phyloP scores from a whole-genome alignment of 1,284 basidiomycete species.

The Sanghuangporus weigelae region DNA sequence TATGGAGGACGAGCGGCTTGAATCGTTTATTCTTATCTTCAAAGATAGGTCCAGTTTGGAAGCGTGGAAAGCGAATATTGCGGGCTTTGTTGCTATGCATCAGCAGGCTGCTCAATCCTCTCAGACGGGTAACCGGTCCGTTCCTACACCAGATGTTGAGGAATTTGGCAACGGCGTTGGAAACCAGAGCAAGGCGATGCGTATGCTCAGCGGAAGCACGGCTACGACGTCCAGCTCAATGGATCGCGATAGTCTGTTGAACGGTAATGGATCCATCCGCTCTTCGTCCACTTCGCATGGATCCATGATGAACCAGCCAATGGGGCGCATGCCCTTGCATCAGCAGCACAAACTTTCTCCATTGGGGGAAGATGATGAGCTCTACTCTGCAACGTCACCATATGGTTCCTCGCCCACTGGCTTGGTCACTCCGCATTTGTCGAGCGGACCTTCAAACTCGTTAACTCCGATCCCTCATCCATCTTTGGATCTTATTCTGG shows the following conservation, averaged over 20 bases:
- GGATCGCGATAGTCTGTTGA: conserved; percentile 55
- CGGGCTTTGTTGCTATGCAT: conserved; percentile 64
- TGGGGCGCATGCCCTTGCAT: conserved; percentile 20
- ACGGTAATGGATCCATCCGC: conserved; percentile 48
- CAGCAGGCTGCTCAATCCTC: conserved; percentile 38
- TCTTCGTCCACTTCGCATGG: conserved; percentile 69
- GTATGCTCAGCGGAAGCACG: conserved; percentile 73
- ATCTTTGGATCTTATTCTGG: conserved; percentile 86
- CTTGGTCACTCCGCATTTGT: conserved; percentile 69
- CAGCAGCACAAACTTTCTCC: conserved; percentile 53
- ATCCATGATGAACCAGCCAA: conserved; percentile 30
- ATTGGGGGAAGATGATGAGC: conserved; percentile 66
- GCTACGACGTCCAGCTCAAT: conserved; percentile 60
- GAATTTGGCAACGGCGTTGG: conserved; percentile 56
- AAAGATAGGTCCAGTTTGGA: conserved; percentile 85
- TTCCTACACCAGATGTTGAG: conserved; percentile 50
- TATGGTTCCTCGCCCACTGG: conserved; percentile 48
- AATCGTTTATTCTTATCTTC: conserved; percentile 93
- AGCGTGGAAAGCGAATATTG: conserved; percentile 80
- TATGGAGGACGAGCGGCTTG: conserved; percentile 90
- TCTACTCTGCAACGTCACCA: conserved; percentile 29
- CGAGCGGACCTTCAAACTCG: conserved; percentile 72
- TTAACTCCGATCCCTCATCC: conserved; percentile 79
- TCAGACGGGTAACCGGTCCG: conserved; percentile 26
- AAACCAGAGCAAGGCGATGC: conserved; percentile 59